A percentile compares a stretch with the other conserved stretches of the same genome.
Evolutionary conservation across 306 rosid species (phyloP).

Genomic region (Castanea sativa): DNA sequence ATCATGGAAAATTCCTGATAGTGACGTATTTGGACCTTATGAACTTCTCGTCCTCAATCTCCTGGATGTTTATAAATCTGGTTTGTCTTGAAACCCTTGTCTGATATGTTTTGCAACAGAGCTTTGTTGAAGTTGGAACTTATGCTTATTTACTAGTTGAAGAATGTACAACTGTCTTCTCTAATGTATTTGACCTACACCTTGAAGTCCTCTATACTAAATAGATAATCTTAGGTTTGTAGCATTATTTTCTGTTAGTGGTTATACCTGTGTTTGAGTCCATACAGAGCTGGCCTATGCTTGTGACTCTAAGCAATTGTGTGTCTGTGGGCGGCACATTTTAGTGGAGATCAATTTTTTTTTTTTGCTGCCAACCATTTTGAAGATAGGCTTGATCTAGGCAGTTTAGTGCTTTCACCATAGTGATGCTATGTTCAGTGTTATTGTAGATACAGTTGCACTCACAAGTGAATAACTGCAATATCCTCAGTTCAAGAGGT

Average conservation of each 20-base stretch:
- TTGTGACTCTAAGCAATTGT: neutral
- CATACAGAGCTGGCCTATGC: neutral
- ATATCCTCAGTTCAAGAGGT: neutral
- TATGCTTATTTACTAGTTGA: conserved; percentile 12
- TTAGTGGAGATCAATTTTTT: neutral
- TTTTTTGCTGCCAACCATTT: neutral
- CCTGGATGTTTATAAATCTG: conserved; percentile 41
- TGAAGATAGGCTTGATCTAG: neutral
- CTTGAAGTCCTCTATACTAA: neutral
- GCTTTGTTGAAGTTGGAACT: conserved; percentile 1
- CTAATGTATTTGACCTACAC: neutral
- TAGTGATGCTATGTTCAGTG: neutral
- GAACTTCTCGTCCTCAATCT: conserved; percentile 76
- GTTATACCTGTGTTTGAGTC: neutral
- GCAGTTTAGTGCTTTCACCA: neutral
- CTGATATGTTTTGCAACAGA: conserved; percentile 15
- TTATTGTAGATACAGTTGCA: too few relatives aligned
- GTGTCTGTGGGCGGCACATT: neutral
- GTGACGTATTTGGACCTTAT: conserved; percentile 76
- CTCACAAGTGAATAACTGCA: neutral
- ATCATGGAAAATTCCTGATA: conserved; percentile 52
- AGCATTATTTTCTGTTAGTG: neutral
- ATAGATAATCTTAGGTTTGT: neutral
- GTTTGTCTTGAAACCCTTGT: conserved; percentile 45
- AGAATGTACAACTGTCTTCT: conserved; percentile 3